phyloP scores from a whole-genome alignment of 768 basidiomycete genomes.

The Suillus bovinus region DNA sequence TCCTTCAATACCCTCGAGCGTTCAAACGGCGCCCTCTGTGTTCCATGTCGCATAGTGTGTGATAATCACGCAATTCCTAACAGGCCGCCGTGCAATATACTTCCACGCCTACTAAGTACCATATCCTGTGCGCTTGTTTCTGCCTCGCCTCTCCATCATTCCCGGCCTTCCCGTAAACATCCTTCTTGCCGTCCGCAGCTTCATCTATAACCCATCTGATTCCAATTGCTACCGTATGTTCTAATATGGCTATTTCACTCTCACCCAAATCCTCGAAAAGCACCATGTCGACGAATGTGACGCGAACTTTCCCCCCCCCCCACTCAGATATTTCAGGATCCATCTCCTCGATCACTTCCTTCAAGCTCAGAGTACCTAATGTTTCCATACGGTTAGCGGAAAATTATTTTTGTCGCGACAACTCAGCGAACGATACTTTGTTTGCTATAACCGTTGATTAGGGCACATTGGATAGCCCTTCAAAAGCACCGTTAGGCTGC shows the following conservation, averaged over 20 bases:
- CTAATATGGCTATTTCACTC: conserved; percentile 17
- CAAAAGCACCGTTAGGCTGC: not conserved
- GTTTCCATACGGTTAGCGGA: conserved; percentile 12
- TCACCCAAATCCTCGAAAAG: conserved; percentile 30
- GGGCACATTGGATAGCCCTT: conserved; percentile 11
- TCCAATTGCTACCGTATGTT: conserved; percentile 11
- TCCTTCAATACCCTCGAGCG: not conserved
- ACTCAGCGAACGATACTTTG: conserved; percentile 6
- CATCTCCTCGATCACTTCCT: conserved; percentile 12
- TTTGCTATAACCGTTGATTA: conserved; percentile 3
- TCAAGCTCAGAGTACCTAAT: conserved; percentile 12
- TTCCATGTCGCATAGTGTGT: conserved; percentile 18
- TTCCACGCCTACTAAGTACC: conserved; percentile 22
- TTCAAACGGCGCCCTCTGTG: conserved; percentile 9
- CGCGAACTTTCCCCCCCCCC: conserved; percentile 9
- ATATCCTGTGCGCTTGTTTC: conserved; percentile 13
- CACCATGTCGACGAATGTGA: conserved; percentile 30
- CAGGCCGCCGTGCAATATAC: conserved; percentile 25
- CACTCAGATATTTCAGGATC: conserved; percentile 29
- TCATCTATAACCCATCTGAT: conserved; percentile 22
- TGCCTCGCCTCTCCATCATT: conserved; percentile 16
- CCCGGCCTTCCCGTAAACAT: conserved; percentile 30
- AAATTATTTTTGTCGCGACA: conserved; percentile 27
- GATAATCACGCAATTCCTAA: conserved; percentile 17
- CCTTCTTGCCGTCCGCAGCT: conserved; percentile 31